Evolutionary conservation across 2,329 filamentous ascomycete species (phyloP), one percentile per base, ranked within the genome.

Genomic region (Pestalotiopsis sp.): DNA sequence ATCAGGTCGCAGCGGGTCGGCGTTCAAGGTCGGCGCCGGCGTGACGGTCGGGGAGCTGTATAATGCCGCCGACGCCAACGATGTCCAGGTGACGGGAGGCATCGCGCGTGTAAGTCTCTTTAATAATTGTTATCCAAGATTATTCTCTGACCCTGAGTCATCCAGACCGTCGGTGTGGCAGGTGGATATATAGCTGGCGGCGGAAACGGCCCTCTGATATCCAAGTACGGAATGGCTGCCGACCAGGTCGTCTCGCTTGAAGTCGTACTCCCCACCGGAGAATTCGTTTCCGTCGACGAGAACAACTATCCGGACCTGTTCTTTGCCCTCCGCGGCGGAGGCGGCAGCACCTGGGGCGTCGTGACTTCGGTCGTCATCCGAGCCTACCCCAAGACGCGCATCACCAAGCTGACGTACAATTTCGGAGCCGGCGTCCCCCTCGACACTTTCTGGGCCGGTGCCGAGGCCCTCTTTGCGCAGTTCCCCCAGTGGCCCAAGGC

Each of bases 21-120:
- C 86, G 1, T 81, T 88, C 71, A 88, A 86, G 74, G 77, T 87
- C 20, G 87, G 85, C 2, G 81, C 86, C 12, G 87, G 87, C 60
- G 83, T 89, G 4, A 80, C 86, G 68, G 84, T 82, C 2, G 78
- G 78, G 39, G 86, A 89, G 69, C 76, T 87, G 2, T 88, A 88
- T 72, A 81, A 82, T 23, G 82, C 81, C 49, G 86, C 85, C 2
- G 73, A 83, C 12, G 76, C 80, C 20, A 74, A 81, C 23, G 83
- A 83, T 1, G 78, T 84, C 64, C 81, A 80, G 0, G 81, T 88
- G 1, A 82, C 89, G 2, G 85, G 84, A 23, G 87, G 87, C 4
- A 84, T 85, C 3, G 57, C 36, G 20, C 86, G 85, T 68, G 70
- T 66, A 38, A 23, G 63, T 65, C 9, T 13, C 9, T 23, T 3